These are phyloP conservation scores for Orbilia ellipsospora DNA, from an alignment of 2,329 filamentous ascomycete species.

Conservation along the genomic window DNA sequence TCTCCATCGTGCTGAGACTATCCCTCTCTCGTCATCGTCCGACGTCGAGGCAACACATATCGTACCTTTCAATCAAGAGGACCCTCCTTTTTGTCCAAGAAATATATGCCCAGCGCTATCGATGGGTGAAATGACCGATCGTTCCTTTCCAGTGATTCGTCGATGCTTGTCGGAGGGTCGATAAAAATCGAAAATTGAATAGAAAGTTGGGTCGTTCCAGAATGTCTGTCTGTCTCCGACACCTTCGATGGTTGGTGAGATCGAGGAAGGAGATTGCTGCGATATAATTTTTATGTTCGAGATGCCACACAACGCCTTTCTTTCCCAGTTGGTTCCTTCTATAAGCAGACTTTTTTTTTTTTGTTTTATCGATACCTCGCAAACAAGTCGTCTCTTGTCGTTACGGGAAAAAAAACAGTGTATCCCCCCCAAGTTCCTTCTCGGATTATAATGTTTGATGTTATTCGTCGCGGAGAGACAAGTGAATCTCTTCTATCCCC, in stretches of 20 bases:
- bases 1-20: background rate
- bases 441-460: too few relatives aligned
- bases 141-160: background rate
- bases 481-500: background rate
- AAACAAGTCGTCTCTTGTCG: slow-evolving; percentile 27
- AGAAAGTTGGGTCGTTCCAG: background rate
- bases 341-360: background rate
- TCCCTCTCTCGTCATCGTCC: slow-evolving; percentile 2
- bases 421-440: too few relatives aligned
- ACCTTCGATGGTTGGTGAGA: background rate
- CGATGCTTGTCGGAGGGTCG: slow-evolving; percentile 5
- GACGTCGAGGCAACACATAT: slow-evolving; percentile 29
- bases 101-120: background rate
- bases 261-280: too few relatives aligned
- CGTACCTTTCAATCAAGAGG: slow-evolving; percentile 51
- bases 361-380: slow-evolving; percentile 11
- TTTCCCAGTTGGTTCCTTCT: background rate
- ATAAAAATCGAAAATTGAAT: background rate
- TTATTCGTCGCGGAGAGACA: background rate
- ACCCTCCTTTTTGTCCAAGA: slow-evolving; percentile 20
- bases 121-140: background rate
- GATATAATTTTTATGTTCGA: too few relatives aligned
- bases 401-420: background rate
- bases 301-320: background rate
- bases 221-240: slow-evolving; percentile 1